Evolutionary conservation across 176 grass and related monocot species (phyloP).

Genomic region (maize (Zea mays)): DNA sequence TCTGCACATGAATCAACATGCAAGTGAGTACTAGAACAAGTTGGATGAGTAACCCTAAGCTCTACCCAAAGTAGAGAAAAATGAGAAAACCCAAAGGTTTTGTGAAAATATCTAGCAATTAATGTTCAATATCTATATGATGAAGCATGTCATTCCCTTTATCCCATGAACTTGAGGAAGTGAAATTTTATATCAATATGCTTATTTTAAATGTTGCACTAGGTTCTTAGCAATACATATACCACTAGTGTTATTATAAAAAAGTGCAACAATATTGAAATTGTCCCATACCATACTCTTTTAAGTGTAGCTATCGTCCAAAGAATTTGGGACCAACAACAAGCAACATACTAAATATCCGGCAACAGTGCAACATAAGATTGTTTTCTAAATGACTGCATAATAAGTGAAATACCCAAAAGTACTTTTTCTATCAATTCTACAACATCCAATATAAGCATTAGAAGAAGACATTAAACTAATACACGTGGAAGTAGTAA

Average conservation of each 20-base stretch:
- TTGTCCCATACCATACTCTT: neutral
- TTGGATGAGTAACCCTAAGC: neutral
- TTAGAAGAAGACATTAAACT: neutral
- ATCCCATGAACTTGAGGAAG: neutral
- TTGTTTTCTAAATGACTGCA: neutral
- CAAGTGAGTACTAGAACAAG: neutral
- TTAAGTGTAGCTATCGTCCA: neutral
- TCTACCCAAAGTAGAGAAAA: neutral
- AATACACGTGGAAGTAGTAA: neutral
- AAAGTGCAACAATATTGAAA: neutral
- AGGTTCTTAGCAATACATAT: neutral
- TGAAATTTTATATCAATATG: neutral
- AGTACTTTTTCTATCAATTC: neutral
- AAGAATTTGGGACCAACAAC: neutral
- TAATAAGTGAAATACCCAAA: neutral
- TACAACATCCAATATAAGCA: neutral
- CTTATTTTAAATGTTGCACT: neutral
- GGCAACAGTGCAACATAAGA: neutral
- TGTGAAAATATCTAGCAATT: neutral
- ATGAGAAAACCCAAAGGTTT: neutral
- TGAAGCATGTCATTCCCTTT: neutral
- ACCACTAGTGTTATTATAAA: neutral
- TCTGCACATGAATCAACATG: neutral
- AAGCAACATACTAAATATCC: neutral
- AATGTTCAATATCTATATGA: neutral